Evolutionary conservation across 768 basidiomycete genomes (phyloP).

Genomic region (Amanita exitialis): DNA sequence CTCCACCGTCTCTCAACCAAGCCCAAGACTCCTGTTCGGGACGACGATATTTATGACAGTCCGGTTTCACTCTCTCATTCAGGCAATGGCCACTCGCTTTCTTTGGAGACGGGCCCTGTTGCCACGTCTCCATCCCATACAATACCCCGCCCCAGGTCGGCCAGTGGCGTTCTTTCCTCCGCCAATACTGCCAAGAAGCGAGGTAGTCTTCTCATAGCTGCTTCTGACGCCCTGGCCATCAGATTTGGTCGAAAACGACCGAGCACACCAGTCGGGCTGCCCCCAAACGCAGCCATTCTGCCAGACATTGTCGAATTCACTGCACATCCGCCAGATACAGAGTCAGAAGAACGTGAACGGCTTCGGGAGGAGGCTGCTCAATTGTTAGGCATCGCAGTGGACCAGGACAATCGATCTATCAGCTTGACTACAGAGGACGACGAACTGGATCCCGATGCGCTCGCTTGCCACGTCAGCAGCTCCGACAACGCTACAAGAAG

Average conservation of each 20-base stretch:
- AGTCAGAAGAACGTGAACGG: constrained; percentile 67
- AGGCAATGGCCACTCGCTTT: background rate
- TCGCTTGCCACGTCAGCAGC: background rate
- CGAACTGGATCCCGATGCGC: constrained; percentile 23
- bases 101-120: background rate
- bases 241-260: constrained; percentile 35
- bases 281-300: constrained; percentile 34
- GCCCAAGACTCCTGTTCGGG: background rate
- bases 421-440: constrained; percentile 27
- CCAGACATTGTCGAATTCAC: constrained; percentile 70
- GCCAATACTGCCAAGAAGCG: constrained; percentile 16
- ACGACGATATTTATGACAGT: background rate
- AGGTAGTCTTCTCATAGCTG: constrained; percentile 39
- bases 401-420: constrained; percentile 24
- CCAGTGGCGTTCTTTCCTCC: background rate
- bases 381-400: constrained; percentile 54
- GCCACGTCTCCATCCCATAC: background rate
- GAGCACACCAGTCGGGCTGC: constrained; percentile 17
- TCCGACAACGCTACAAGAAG: background rate
- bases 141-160: constrained; percentile 1
- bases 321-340: constrained; percentile 42
- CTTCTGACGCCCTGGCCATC: constrained; percentile 40
- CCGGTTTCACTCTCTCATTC: background rate
- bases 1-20: background rate
- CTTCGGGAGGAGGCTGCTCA: constrained; percentile 68